Conservation (phyloP, 805 yeast species). For the Nakazawaea wickerhamii region DNA sequence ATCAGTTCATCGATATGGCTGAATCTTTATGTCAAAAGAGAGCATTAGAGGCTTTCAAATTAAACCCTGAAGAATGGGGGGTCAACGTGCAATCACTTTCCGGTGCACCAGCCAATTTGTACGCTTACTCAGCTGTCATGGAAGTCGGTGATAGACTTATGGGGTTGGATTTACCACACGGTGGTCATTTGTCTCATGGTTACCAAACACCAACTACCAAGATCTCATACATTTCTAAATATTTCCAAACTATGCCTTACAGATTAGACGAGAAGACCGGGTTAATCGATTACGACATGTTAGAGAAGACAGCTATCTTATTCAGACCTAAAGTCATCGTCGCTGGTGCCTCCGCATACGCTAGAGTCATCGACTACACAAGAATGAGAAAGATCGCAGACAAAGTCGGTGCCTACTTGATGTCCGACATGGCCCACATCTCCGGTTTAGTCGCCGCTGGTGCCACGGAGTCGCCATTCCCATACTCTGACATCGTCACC, state of each 20-base stretch:
- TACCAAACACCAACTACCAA: conserved; percentile 88
- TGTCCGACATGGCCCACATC: conserved; percentile 97
- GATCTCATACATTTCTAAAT: conserved; percentile 87
- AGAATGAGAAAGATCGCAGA: conserved; percentile 90
- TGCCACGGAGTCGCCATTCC: conserved; percentile 89
- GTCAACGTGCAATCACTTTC: conserved; percentile 94
- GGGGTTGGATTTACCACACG: conserved; percentile 98
- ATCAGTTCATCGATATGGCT: conserved; percentile 87
- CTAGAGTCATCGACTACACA: conserved; percentile 83
- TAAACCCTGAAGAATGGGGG: conserved; percentile 86
- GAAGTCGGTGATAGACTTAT: conserved; percentile 88
- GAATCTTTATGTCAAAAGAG: conserved; percentile 87
- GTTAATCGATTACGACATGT: conserved; percentile 82
- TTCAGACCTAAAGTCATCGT: conserved; percentile 93
- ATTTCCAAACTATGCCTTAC: conserved; percentile 98
- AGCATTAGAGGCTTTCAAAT: conserved; percentile 77
- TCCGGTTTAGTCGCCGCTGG: conserved; percentile 95
- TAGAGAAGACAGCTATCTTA: conserved; percentile 74
- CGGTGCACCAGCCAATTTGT: conserved; percentile 95
- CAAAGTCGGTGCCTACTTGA: conserved; percentile 85
- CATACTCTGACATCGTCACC: conserved; percentile 91
- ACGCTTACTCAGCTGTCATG: conserved; percentile 84
- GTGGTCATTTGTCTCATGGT: conserved; percentile 97
- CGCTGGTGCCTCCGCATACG: conserved; percentile 97
- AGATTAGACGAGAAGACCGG: conserved; percentile 84